Percentiles rank a stretch among this genome's conserved stretches.
These are phyloP conservation scores for Capronia coronata DNA, from an alignment of 2,329 filamentous ascomycete genomes.

Conservation along the genomic window DNA sequence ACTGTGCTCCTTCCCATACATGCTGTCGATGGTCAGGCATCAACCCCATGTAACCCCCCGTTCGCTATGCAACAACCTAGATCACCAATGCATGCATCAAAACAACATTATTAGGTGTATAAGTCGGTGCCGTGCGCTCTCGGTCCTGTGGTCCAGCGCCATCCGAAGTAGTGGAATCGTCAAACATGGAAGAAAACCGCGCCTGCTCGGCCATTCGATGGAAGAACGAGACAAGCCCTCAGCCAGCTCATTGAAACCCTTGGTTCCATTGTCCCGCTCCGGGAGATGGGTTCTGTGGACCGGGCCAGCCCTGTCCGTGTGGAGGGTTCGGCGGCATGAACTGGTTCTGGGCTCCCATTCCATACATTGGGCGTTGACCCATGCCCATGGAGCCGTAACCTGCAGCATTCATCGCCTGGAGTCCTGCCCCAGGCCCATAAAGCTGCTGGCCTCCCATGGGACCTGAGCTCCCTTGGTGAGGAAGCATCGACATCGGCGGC, in stretches of 20 bases:
- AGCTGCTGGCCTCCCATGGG: slow-evolving; percentile 24
- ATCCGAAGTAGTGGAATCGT: slow-evolving; percentile 5
- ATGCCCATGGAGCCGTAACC: slow-evolving; percentile 23
- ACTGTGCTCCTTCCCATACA: slow-evolving; percentile 14
- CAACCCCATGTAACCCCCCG: slow-evolving; percentile 4
- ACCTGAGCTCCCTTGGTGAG: slow-evolving; percentile 23
- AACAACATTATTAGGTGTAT: slow-evolving; percentile 16
- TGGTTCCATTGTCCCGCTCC: slow-evolving; percentile 23
- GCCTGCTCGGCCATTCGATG: not conserved
- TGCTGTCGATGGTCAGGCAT: not conserved
- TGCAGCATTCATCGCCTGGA: slow-evolving; percentile 28
- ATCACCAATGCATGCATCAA: slow-evolving; percentile 8
- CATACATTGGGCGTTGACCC: slow-evolving; percentile 24
- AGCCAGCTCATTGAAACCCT: slow-evolving; percentile 16
- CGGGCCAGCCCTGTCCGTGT: slow-evolving; percentile 26
- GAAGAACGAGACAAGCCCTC: not conserved
- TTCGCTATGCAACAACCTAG: slow-evolving; percentile 18
- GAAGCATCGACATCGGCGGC: slow-evolving; percentile 27
- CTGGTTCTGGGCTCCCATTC: slow-evolving; percentile 21
- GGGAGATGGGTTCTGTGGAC: slow-evolving; percentile 19
- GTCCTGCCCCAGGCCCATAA: slow-evolving; percentile 26
- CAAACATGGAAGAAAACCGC: not conserved
- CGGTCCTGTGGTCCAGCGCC: slow-evolving; percentile 21
- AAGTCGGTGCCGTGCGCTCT: slow-evolving; percentile 17
- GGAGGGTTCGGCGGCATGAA: slow-evolving; percentile 26